These are phyloP conservation scores for Talaromyces atroroseus DNA, from an alignment of 2,329 filamentous ascomycete species.

Conservation along the genomic window DNA sequence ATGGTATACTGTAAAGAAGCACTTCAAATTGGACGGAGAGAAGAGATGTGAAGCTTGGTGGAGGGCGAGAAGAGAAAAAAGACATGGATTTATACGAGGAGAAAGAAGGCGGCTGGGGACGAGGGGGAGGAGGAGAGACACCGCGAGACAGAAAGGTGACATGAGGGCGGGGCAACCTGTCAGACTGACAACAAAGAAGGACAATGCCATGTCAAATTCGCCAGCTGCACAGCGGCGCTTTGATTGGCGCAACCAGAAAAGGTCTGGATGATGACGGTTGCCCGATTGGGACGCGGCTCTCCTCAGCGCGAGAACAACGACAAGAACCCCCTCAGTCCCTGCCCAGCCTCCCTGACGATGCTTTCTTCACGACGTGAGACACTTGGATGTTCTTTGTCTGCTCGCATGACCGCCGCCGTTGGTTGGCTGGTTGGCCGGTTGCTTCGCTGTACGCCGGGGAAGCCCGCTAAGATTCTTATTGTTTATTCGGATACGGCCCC, in stretches of 20 bases:
- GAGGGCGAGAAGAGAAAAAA: neutral
- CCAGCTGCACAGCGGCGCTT: neutral
- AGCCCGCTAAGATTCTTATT: neutral
- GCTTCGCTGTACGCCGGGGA: neutral
- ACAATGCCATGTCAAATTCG: neutral
- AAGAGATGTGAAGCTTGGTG: neutral
- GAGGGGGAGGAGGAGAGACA: neutral
- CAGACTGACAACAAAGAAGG: conserved; percentile 2
- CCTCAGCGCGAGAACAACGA: neutral
- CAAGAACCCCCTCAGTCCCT: neutral
- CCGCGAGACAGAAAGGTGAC: neutral
- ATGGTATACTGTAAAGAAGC: neutral
- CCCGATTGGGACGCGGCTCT: conserved; percentile 2
- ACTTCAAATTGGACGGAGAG: conserved; percentile 1
- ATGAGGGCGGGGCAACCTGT: neutral
- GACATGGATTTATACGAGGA: neutral
- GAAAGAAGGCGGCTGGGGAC: neutral
- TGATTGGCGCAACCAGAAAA: conserved; percentile 5
- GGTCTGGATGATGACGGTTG: conserved; percentile 4
- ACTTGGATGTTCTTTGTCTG: conserved; percentile 10
- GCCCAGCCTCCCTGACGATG: conserved; percentile 1
- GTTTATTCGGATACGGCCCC: neutral
- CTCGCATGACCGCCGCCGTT: neutral
- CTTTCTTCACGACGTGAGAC: neutral
- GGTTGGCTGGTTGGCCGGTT: neutral